Conservation (phyloP, 305 asterid species). For the Fraxinus floribunda region DNA sequence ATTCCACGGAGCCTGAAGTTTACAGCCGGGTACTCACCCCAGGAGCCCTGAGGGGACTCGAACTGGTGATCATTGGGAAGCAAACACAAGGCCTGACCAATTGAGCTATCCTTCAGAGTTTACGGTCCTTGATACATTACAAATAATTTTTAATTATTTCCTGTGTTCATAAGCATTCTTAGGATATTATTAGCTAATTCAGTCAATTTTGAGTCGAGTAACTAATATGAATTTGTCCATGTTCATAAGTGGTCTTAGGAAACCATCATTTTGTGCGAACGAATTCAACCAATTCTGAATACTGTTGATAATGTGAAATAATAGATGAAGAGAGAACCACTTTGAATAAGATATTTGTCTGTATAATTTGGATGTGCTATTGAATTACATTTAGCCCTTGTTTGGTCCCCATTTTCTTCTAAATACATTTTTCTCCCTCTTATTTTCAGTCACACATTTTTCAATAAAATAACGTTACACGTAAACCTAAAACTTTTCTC, state of each 20-base stretch:
- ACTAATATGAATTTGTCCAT: not conserved
- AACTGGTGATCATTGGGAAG: too few relatives aligned
- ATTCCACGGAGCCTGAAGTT: too few relatives aligned
- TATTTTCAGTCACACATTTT: too few relatives aligned
- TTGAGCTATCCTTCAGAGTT: too few relatives aligned
- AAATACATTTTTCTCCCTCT: too few relatives aligned
- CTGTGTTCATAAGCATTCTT: not conserved
- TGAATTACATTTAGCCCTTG: too few relatives aligned
- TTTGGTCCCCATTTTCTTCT: too few relatives aligned
- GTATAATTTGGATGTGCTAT: not conserved
- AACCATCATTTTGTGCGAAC: not conserved
- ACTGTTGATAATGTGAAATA: not conserved
- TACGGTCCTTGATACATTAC: not conserved
- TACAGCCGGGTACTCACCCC: too few relatives aligned
- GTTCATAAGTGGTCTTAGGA: not conserved
- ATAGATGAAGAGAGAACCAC: not conserved
- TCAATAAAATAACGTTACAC: too few relatives aligned
- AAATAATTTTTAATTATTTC: not conserved
- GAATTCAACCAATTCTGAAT: not conserved
- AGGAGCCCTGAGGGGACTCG: too few relatives aligned
- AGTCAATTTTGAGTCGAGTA: not conserved
- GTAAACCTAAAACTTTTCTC: too few relatives aligned
- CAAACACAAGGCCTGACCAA: too few relatives aligned
- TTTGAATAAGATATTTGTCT: not conserved
- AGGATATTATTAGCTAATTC: not conserved